Evolutionary conservation across 2,329 filamentous ascomycete genomes (phyloP).

Genomic region (Cordyceps farinosa): DNA sequence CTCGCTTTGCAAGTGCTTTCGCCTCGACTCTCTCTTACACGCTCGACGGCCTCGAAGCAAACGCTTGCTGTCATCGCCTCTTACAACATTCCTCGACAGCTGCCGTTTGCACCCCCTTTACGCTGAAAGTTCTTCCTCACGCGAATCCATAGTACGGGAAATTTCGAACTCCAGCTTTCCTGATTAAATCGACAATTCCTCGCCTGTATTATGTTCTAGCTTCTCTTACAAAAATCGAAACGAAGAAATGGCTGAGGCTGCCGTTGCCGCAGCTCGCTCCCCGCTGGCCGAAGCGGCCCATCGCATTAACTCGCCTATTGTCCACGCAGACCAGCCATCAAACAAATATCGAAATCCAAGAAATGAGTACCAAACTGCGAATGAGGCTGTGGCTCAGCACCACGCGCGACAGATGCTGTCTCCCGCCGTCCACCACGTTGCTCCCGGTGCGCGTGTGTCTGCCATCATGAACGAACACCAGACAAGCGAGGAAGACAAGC

Average conservation of each 20-base stretch:
- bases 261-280: slow-evolving; percentile 31
- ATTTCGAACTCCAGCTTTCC: neutral
- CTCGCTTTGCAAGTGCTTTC: slow-evolving; percentile 10
- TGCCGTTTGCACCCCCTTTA: slow-evolving; percentile 9
- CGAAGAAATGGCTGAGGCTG: slow-evolving; percentile 32
- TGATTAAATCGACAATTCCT: slow-evolving; percentile 5
- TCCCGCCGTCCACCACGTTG: slow-evolving; percentile 14
- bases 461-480: slow-evolving; percentile 28
- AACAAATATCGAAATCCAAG: slow-evolving; percentile 31
- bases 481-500: slow-evolving; percentile 33
- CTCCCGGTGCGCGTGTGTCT: slow-evolving; percentile 23
- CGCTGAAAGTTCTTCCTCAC: neutral
- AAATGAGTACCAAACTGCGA: neutral
- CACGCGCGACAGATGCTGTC: slow-evolving; percentile 15
- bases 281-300: slow-evolving; percentile 47
- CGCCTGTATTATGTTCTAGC: slow-evolving; percentile 36
- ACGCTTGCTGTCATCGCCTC: slow-evolving; percentile 3
- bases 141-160: neutral
- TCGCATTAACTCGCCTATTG: slow-evolving; percentile 42
- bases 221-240: slow-evolving; percentile 22
- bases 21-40: slow-evolving; percentile 7
- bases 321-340: slow-evolving; percentile 26
- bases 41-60: slow-evolving; percentile 2
- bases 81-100: slow-evolving; percentile 8
- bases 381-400: slow-evolving; percentile 20